A percentile compares a stretch with the other conserved stretches of the same genome.
phyloP scores from a whole-genome alignment of 306 rosid genomes.

The Medicago truncatula region DNA sequence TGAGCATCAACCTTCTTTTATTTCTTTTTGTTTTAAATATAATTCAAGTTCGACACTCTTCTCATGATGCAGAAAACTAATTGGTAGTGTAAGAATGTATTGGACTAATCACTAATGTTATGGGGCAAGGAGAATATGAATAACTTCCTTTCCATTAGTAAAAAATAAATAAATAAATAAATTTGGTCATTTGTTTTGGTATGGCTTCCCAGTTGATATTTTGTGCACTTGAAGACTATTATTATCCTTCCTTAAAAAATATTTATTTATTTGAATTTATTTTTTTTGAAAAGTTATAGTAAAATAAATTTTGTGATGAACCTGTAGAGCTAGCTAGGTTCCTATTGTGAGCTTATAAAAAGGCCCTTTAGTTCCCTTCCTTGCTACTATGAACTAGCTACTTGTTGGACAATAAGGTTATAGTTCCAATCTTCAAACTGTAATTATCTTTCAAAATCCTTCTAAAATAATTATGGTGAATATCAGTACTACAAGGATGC shows the following conservation, averaged over 20 bases:
- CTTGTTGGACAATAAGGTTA: background rate
- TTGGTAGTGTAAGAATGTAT: conserved; percentile 42
- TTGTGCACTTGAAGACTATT: background rate
- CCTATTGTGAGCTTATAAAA: conserved; percentile 51
- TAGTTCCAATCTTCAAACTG: background rate
- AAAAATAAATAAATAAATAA: background rate
- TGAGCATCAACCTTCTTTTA: conserved; percentile 25
- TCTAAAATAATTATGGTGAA: background rate
- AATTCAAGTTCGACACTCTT: conserved; percentile 30
- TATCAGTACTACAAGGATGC: background rate
- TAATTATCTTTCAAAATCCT: background rate
- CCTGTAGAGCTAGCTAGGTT: background rate
- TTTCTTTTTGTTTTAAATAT: conserved; percentile 33
- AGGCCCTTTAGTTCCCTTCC: conserved; percentile 35
- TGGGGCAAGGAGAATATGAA: conserved; percentile 61
- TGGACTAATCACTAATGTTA: conserved; percentile 16
- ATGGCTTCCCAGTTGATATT: conserved; percentile 18
- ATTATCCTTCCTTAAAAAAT: background rate
- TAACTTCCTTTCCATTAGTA: conserved; percentile 41
- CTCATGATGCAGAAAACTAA: conserved; percentile 43
- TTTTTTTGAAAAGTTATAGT: background rate
- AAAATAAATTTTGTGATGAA: background rate
- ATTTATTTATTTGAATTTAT: background rate
- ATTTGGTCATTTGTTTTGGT: conserved; percentile 10
- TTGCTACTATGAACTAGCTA: conserved; percentile 23